A percentile compares a stretch with the other conserved stretches of the same genome.
phyloP scores from a whole-genome alignment of 2,329 filamentous ascomycete species.

The Zymoseptoria brevis region DNA sequence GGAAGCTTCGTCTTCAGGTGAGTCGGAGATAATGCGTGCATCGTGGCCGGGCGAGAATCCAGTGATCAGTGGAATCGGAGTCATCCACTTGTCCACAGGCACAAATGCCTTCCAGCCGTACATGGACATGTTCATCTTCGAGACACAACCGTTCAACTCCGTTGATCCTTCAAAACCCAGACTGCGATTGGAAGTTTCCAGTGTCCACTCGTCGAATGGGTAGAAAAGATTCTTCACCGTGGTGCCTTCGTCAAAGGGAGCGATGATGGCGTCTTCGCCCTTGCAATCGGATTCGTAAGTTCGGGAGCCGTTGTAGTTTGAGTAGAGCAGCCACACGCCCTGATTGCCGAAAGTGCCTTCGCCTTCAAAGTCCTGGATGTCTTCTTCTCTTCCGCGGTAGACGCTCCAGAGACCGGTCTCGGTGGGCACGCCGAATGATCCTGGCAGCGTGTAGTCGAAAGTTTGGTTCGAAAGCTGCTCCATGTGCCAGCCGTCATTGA shows the following conservation, averaged over 20 bases:
- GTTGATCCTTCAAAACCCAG: constrained; percentile 43
- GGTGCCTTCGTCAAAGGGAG: constrained; percentile 48
- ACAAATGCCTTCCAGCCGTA: constrained; percentile 57
- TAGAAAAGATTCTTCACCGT: constrained; percentile 57
- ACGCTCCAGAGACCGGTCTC: constrained; percentile 56
- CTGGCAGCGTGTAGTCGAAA: constrained; percentile 42
- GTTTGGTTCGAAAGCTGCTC: constrained; percentile 52
- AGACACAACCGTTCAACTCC: constrained; percentile 49
- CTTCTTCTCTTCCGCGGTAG: constrained; percentile 42
- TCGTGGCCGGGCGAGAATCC: constrained; percentile 56
- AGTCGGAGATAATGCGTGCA: constrained; percentile 44
- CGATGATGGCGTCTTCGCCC: constrained; percentile 44
- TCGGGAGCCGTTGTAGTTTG: constrained; percentile 42
- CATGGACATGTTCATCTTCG: constrained; percentile 43
- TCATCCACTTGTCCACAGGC: constrained; percentile 42
- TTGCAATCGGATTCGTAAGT: constrained; percentile 53
- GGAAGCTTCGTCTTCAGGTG: constrained; percentile 25
- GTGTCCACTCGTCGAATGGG: constrained; percentile 49
- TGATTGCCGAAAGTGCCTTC: constrained; percentile 36
- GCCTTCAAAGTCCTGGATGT: constrained; percentile 45
- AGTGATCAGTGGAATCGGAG: constrained; percentile 51
- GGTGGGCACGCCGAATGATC: constrained; percentile 45
- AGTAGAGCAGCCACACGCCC: constrained; percentile 46
- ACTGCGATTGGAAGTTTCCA: constrained; percentile 40
- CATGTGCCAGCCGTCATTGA: constrained; percentile 53